Percentiles rank a stretch among this genome's conserved stretches.
These are phyloP conservation scores for Zangia roseola DNA, from an alignment of 768 basidiomycete genomes.

Conservation along the genomic window DNA sequence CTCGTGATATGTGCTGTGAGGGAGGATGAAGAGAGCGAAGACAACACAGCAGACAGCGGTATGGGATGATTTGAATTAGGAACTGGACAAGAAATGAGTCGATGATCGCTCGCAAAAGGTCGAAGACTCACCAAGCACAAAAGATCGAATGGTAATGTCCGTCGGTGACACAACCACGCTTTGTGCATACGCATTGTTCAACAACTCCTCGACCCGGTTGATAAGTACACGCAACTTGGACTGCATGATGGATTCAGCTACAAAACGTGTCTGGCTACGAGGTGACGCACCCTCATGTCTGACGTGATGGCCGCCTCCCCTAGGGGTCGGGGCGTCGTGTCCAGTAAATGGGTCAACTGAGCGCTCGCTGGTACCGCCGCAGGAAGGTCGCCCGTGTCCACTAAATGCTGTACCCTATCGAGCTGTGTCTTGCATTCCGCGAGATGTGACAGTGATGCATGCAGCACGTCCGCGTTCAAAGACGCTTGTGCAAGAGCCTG, in stretches of 20 bases:
- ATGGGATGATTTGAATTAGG: conserved; percentile 52
- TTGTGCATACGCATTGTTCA: conserved; percentile 65
- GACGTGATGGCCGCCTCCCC: conserved; percentile 47
- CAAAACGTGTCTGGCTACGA: not conserved
- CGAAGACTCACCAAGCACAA: conserved; percentile 49
- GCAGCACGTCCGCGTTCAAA: conserved; percentile 49
- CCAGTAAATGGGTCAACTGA: conserved; percentile 44
- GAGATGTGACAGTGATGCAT: conserved; percentile 55
- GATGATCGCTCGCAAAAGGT: conserved; percentile 2
- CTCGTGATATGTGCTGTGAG: conserved; percentile 56
- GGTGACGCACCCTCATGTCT: conserved; percentile 55
- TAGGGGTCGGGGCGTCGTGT: conserved; percentile 49
- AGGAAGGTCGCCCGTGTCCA: conserved; percentile 58
- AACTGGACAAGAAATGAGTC: conserved; percentile 39
- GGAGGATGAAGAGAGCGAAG: conserved; percentile 55
- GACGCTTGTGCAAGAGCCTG: conserved; percentile 61
- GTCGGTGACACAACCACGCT: conserved; percentile 52
- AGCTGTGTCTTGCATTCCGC: conserved; percentile 50
- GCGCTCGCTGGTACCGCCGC: conserved; percentile 53
- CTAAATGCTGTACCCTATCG: conserved; percentile 42
- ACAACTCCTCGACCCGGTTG: conserved; percentile 67
- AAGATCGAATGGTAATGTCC: conserved; percentile 48
- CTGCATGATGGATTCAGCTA: conserved; percentile 36
- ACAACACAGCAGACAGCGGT: conserved; percentile 52
- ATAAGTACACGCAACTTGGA: conserved; percentile 51